Percentiles rank a stretch among this genome's conserved stretches.
phyloP scores from a whole-genome alignment of 2,329 filamentous ascomycete genomes.

The Beauveria sp. region DNA sequence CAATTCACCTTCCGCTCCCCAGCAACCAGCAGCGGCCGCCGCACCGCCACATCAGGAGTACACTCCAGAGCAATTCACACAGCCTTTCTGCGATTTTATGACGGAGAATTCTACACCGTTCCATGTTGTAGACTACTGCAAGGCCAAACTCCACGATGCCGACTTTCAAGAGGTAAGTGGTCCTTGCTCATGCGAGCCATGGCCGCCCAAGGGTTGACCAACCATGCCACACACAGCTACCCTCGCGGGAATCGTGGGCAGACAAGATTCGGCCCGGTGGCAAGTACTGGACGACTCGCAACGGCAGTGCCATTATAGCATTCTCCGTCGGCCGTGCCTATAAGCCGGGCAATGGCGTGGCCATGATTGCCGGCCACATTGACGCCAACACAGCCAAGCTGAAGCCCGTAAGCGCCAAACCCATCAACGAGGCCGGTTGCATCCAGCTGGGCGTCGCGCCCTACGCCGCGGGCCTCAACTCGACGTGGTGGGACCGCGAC shows the following conservation, averaged over 20 bases:
- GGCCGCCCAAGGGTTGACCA: not conserved
- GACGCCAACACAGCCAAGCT: slow-evolving; percentile 85
- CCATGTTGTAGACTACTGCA: slow-evolving; percentile 76
- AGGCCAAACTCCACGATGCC: slow-evolving; percentile 58
- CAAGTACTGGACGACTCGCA: slow-evolving; percentile 83
- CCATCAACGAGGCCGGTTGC: slow-evolving; percentile 68
- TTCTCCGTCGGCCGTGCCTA: slow-evolving; percentile 79
- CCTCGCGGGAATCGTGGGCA: slow-evolving; percentile 71
- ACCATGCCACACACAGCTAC: slow-evolving; percentile 41
- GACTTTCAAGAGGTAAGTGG: slow-evolving; percentile 62
- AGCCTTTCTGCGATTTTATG: slow-evolving; percentile 83
- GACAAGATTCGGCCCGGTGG: slow-evolving; percentile 66
- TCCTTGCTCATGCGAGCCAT: not conserved
- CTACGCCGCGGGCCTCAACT: slow-evolving; percentile 79
- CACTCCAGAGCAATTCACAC: slow-evolving; percentile 60
- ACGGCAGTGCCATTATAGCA: slow-evolving; percentile 76
- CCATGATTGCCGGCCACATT: slow-evolving; percentile 84
- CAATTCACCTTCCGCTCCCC: not conserved
- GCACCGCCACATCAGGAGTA: not conserved
- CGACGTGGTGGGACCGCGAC: slow-evolving; percentile 96
- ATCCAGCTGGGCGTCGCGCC: slow-evolving; percentile 85
- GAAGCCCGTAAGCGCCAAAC: slow-evolving; percentile 82
- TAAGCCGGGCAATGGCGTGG: slow-evolving; percentile 75
- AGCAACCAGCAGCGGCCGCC: not conserved
- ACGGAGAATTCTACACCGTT: slow-evolving; percentile 88